phyloP scores from a whole-genome alignment of 352 stramenopile species.

The Thraustochytrium sp. region DNA sequence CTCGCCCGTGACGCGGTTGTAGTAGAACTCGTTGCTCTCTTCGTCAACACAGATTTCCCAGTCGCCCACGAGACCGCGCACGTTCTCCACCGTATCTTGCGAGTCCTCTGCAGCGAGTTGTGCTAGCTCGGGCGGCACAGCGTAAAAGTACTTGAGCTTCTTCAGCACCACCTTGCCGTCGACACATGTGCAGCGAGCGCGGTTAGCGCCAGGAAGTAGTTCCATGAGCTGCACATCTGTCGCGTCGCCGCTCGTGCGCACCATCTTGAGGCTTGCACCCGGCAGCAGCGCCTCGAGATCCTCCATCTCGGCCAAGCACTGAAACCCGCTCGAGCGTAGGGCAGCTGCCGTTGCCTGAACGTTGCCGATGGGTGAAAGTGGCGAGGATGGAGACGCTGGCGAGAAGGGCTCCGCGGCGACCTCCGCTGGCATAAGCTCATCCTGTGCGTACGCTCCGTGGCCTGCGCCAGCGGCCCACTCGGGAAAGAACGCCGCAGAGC shows the following conservation, averaged over 20 bases:
- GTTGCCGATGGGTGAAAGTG: not conserved
- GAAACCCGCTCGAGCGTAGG: not conserved
- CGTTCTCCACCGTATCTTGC: constrained; percentile 9
- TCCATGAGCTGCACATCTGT: constrained; percentile 7
- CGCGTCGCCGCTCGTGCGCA: not conserved
- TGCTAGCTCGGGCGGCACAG: not conserved
- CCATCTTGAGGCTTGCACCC: not conserved
- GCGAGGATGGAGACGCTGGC: too few relatives aligned
- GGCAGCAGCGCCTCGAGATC: not conserved
- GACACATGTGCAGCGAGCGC: not conserved
- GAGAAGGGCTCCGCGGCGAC: too few relatives aligned
- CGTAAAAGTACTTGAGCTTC: constrained; percentile 35
- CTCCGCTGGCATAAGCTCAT: too few relatives aligned
- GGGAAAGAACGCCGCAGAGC: too few relatives aligned
- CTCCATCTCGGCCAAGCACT: not conserved
- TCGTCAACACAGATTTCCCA: constrained; percentile 34
- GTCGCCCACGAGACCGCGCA: not conserved
- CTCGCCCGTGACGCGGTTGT: not conserved
- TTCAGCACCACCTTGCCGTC: constrained; percentile 24
- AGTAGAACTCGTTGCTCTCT: constrained; percentile 29
- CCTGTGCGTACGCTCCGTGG: too few relatives aligned
- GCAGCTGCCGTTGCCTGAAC: not conserved
- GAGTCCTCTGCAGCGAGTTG: not conserved
- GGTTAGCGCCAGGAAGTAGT: not conserved
- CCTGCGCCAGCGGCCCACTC: too few relatives aligned